Evolutionary conservation across 108 stramenopile genomes (phyloP), one percentile per base, ranked within the genome.

Genomic region (Chaetoceros muelleri): DNA sequence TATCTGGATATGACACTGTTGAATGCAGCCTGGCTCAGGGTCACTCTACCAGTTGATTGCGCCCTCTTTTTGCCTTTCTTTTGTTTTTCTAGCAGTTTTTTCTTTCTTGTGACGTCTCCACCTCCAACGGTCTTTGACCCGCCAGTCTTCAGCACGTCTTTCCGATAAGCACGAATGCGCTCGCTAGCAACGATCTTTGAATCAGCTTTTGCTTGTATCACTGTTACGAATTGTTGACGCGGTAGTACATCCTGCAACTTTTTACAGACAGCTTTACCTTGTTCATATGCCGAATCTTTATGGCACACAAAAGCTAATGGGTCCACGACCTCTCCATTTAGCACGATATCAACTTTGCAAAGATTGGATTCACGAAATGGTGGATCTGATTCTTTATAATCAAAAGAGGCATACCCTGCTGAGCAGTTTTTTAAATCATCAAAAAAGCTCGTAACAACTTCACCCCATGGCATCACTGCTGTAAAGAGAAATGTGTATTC

Each of bases 31-130:
- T 99, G 99, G 20, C 82, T 86, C 59, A 99, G 73, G n/a, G 73
- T 60, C 21, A 99, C 96, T 52, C 76, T 90, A 2, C 97, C 97
- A 55, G 90, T 76, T 46, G 82, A 60, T 66, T 98, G 96, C 76
- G 87, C 83, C 26, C 89, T 76, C 70, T 96, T 96, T 84, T 99
- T 99, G 31, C 99, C 99, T 47, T 76, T 68, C 62, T 98, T 98
- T 70, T 99, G 99, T 66, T 97, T 97, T 70, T 99, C 95, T 18
- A 98, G 65, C 7, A 99, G 80, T 69, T 99, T 99, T 74, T 94
- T 95, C 70, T 99, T 99, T 44, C 99, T 67, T 21, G 92, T 74
- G 28, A 96, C 73, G 67, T 99, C 99, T 0, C 97, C 97, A 16
- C 99, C 99, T 48, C 96, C 96, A 1, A 99, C 96, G 0, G 81